Evolutionary conservation across 495 filamentous ascomycete genomes (phyloP).

Genomic region (Hypoxylon cercidicola): DNA sequence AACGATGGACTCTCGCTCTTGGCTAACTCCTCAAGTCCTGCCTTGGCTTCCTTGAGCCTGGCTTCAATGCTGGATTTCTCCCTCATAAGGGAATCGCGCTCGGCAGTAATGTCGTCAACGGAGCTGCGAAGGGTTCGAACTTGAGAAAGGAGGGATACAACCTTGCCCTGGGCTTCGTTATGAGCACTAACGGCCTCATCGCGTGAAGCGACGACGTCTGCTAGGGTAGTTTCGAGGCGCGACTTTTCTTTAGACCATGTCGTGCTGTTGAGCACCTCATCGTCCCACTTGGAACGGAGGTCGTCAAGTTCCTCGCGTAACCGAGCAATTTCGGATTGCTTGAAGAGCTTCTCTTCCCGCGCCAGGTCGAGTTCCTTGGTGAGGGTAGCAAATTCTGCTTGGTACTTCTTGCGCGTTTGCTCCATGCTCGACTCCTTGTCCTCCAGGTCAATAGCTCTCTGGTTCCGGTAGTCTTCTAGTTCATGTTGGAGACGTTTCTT

Average conservation of each 20-base stretch:
- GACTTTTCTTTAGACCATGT: slow-evolving; percentile 99
- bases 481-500: slow-evolving; percentile 98
- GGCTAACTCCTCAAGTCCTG: slow-evolving; percentile 90
- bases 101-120: slow-evolving; percentile 85
- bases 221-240: slow-evolving; percentile 87
- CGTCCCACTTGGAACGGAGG: slow-evolving; percentile 96
- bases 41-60: slow-evolving; percentile 86
- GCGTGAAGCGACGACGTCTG: slow-evolving; percentile 87
- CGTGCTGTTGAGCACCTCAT: slow-evolving; percentile 96
- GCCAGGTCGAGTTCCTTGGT: slow-evolving; percentile 94
- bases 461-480: slow-evolving; percentile 95
- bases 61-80: slow-evolving; percentile 92
- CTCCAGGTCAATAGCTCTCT: slow-evolving; percentile 94
- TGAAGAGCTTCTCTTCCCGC: slow-evolving; percentile 78
- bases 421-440: slow-evolving; percentile 97
- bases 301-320: slow-evolving; percentile 95
- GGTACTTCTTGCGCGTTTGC: slow-evolving; percentile 97
- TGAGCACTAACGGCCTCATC: slow-evolving; percentile 94
- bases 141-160: slow-evolving; percentile 91
- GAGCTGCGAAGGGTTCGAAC: slow-evolving; percentile 84
- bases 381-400: slow-evolving; percentile 86
- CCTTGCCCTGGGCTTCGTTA: slow-evolving; percentile 92
- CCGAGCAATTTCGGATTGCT: slow-evolving; percentile 72
- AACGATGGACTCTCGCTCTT: slow-evolving; percentile 88
- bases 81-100: slow-evolving; percentile 84